phyloP scores from a whole-genome alignment of 2,329 filamentous ascomycete species.

The Orbilia ellipsospora region DNA sequence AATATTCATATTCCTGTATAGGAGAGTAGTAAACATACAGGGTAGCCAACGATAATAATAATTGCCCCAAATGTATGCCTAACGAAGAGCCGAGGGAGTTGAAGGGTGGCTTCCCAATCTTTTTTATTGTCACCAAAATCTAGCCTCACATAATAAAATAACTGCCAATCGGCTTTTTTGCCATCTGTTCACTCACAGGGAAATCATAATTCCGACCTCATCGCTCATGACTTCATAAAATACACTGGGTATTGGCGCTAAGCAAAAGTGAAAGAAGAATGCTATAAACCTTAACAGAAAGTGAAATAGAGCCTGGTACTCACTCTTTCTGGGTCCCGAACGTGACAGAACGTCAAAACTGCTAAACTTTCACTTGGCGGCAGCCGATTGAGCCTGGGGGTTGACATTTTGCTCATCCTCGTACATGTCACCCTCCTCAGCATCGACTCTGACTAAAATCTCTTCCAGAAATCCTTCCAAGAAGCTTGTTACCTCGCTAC shows the following conservation, averaged over 20 bases:
- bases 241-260: constrained; percentile 56
- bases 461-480: constrained; percentile 93
- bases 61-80: constrained; percentile 31
- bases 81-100: constrained; percentile 17
- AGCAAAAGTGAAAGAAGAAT: constrained; percentile 49
- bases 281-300: constrained; percentile 34
- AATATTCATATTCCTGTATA: constrained; percentile 39
- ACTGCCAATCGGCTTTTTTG: constrained; percentile 25
- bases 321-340: background rate
- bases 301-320: constrained; percentile 22
- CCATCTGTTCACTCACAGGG: constrained; percentile 27
- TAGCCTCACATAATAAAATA: constrained; percentile 14
- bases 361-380: constrained; percentile 17
- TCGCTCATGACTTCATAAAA: constrained; percentile 56
- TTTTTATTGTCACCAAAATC: background rate
- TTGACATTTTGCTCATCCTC: constrained; percentile 42
- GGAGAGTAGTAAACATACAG: constrained; percentile 44
- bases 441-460: constrained; percentile 89
- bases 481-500: constrained; percentile 86
- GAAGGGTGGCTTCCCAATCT: no score
- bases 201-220: constrained; percentile 53
- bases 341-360: no score
- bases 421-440: constrained; percentile 72
- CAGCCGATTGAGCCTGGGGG: constrained; percentile 29
- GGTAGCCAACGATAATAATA: constrained; percentile 9